Evolutionary conservation across 441 rosid species (phyloP).

Genomic region (Adansonia rubrostipa): DNA sequence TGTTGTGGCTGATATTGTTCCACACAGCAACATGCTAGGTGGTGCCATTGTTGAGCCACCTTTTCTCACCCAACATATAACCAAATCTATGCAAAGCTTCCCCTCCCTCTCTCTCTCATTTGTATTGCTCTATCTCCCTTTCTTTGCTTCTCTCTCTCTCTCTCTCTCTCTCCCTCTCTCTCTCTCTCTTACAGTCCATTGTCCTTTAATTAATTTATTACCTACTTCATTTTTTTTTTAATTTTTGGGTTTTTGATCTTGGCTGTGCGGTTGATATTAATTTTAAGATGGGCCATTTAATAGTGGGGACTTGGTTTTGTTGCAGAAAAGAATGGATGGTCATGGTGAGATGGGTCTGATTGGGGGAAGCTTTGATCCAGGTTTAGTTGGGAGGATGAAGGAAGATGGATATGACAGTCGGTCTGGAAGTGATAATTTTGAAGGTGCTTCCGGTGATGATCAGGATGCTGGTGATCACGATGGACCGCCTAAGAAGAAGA

Average conservation of each 20-base stretch:
- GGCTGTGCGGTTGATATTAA: too few relatives aligned
- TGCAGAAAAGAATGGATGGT: slow-evolving; percentile 62
- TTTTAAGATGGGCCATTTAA: slow-evolving; percentile 16
- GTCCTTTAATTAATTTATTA: slow-evolving; percentile 4
- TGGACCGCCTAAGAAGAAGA: slow-evolving; percentile 44
- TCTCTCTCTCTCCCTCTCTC: slow-evolving; percentile 19
- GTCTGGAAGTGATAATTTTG: slow-evolving; percentile 59
- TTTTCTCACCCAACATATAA: slow-evolving; percentile 20
- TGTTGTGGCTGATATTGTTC: slow-evolving; percentile 30
- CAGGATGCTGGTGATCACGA: slow-evolving; percentile 48
- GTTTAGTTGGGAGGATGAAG: slow-evolving; percentile 30
- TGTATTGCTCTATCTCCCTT: slow-evolving; percentile 24
- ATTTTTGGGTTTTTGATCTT: too few relatives aligned
- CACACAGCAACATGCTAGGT: slow-evolving; percentile 27
- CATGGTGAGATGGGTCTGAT: slow-evolving; percentile 32
- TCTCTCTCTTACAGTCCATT: neutral
- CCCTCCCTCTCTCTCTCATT: slow-evolving; percentile 34
- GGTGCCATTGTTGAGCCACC: slow-evolving; percentile 35
- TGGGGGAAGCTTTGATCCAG: slow-evolving; percentile 43
- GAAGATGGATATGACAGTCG: slow-evolving; percentile 55
- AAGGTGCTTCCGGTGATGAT: slow-evolving; percentile 65
- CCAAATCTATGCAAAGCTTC: slow-evolving; percentile 29
- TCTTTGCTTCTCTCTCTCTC: slow-evolving; percentile 22
- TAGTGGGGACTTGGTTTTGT: slow-evolving; percentile 7
- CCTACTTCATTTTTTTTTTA: slow-evolving; percentile 13